These are phyloP conservation scores for Chara braunii DNA, from an alignment of 139 green algal species.

Conservation along the genomic window DNA sequence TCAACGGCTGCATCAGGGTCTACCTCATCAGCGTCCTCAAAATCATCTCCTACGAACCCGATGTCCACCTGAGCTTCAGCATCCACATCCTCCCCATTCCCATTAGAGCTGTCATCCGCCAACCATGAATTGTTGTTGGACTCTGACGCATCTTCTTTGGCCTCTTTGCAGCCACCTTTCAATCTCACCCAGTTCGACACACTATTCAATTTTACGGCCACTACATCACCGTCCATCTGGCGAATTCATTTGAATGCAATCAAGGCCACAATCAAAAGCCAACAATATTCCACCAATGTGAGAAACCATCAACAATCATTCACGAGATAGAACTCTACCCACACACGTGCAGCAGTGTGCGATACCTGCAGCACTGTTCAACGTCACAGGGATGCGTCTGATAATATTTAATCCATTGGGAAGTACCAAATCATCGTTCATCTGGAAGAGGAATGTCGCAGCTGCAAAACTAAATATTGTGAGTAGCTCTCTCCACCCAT, in stretches of 20 bases:
- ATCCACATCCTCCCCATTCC: background rate
- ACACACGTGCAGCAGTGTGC: background rate
- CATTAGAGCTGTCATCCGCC: background rate
- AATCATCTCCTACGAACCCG: background rate
- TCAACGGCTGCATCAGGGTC: background rate
- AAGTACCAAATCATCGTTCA: no score
- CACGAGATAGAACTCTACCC: background rate
- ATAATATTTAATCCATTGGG: no score
- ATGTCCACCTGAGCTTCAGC: constrained; percentile 5
- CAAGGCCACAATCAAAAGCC: background rate
- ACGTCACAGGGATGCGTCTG: background rate
- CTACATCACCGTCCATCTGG: constrained; percentile 80
- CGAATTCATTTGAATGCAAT: background rate
- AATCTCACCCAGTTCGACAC: constrained; percentile 39
- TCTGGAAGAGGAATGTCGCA: no score
- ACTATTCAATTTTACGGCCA: constrained; percentile 59
- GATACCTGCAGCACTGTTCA: constrained; percentile 3
- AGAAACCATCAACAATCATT: background rate
- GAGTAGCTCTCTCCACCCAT: no score
- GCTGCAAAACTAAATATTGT: no score
- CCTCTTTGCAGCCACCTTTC: constrained; percentile 1
- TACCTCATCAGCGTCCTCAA: background rate
- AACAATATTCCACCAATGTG: background rate
- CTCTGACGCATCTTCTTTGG: constrained; percentile 3
- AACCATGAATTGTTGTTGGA: background rate